A percentile compares a stretch with the other conserved stretches of the same genome.
Conservation (phyloP, 306 rosid genomes). For the Mimosa bimucronata region DNA sequence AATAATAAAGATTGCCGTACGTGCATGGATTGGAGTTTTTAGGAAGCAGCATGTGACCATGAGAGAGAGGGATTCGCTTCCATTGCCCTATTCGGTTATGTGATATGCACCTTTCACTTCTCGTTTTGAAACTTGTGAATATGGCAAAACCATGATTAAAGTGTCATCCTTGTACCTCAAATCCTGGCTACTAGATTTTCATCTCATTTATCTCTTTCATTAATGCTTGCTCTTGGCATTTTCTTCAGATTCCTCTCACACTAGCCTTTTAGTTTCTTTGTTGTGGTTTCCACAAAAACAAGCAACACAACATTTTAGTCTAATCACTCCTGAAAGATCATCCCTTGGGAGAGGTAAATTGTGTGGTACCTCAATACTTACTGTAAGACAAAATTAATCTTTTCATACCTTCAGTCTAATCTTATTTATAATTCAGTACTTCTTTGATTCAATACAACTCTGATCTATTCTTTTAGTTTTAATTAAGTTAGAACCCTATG, state of each 20-base stretch:
- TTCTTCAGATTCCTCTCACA: background rate
- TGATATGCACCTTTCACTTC: slow-evolving; percentile 12
- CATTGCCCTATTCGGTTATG: background rate
- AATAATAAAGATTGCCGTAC: slow-evolving; percentile 5
- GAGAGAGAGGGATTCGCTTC: background rate
- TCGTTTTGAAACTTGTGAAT: background rate
- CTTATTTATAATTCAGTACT: no score
- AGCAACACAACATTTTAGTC: no score
- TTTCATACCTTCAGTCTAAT: no score
- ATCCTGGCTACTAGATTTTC: background rate
- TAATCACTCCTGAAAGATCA: background rate
- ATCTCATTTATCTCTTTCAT: background rate
- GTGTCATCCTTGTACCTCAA: slow-evolving; percentile 1
- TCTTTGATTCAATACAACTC: no score
- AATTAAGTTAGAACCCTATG: no score
- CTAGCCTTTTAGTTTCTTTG: background rate
- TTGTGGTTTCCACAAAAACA: background rate
- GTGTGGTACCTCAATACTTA: background rate
- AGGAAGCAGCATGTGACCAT: slow-evolving; percentile 21
- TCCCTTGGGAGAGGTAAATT: background rate
- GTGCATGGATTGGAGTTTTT: slow-evolving; percentile 29
- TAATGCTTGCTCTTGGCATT: background rate
- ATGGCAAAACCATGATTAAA: slow-evolving; percentile 18
- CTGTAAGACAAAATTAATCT: no score
- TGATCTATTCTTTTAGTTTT: no score